These are phyloP conservation scores for Podospora pseudocomata DNA, from an alignment of 495 filamentous ascomycete genomes.

Conservation along the genomic window DNA sequence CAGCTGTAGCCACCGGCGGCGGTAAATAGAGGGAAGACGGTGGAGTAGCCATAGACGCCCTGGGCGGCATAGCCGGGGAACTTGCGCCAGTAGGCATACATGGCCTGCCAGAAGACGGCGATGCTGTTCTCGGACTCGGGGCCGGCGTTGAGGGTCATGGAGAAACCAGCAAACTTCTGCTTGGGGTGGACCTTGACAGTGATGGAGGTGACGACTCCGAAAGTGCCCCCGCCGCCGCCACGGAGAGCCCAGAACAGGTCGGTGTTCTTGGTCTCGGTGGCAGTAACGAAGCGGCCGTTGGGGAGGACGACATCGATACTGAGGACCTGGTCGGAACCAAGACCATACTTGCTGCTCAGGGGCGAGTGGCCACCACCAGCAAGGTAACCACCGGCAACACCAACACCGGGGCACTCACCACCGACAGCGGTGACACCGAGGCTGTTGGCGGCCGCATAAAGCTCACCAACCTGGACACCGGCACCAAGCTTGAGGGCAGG, in stretches of 20 bases:
- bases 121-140: slow-evolving; percentile 32
- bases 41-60: slow-evolving; percentile 51
- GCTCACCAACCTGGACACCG: slow-evolving; percentile 52
- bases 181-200: slow-evolving; percentile 46
- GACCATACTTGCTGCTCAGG: slow-evolving; percentile 39
- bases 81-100: slow-evolving; percentile 45
- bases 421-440: slow-evolving; percentile 51
- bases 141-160: slow-evolving; percentile 37
- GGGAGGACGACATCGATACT: slow-evolving; percentile 45
- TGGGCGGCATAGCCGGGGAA: slow-evolving; percentile 42
- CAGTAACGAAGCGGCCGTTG: slow-evolving; percentile 41
- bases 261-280: slow-evolving; percentile 38
- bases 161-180: slow-evolving; percentile 33
- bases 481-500: slow-evolving; percentile 55
- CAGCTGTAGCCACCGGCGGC: slow-evolving; percentile 15
- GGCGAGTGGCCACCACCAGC: slow-evolving; percentile 44
- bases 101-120: slow-evolving; percentile 49
- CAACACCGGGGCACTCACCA: slow-evolving; percentile 41
- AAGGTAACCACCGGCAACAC: slow-evolving; percentile 41
- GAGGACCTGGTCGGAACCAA: slow-evolving; percentile 48
- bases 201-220: slow-evolving; percentile 51
- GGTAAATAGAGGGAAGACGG: slow-evolving; percentile 15
- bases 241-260: slow-evolving; percentile 55
- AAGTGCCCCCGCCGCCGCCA: slow-evolving; percentile 51
- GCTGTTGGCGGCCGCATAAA: slow-evolving; percentile 46